Base-by-base conservation (phyloP, 331 rosid genomes). In the Pyracantha coccinea region DNA sequence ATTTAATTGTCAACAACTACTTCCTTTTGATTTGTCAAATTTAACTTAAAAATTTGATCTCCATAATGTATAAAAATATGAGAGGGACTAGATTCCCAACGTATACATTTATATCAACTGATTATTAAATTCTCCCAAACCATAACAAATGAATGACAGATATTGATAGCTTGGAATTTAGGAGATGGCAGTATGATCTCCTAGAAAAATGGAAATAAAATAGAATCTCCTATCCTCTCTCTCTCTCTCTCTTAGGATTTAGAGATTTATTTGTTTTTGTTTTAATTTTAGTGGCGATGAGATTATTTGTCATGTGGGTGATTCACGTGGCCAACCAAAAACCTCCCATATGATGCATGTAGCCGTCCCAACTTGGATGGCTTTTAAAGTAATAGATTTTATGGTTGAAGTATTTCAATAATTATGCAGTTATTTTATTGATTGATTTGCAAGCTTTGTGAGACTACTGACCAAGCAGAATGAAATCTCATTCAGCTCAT, bases 281-380 rank as follows among this genome's bases (percentile, higher is more conserved):
- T 55, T 55, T n/a, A 1, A 10, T 55, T 35, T 35, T 35, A 35
- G 44, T 35, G 44, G 27, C 15, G 38, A 44, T 28, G 68, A 82
- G 83, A 58, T 69, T 73, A 75, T 76, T 41, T 28, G 63, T 67
- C 96, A 81, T 86, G 85, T 87, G 84, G 73, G 69, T 66, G 75
- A 21, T 65, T 76, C 92, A 87, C 94, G 78, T 87, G 89, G 94
- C 93, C 95, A 89, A 80, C 89, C 83, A 52, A 81, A 55, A 55
- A 32, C 78, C 69, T 52, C 66, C 79, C 20, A 59, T 47, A 59
- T 52, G 52, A 24, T 68, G 15, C 16, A 23, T 72, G 68, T 21
- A 57, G 58, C 76, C 76, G 68, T 38, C 76, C 67, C 68, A 38
- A 59, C 35, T 38, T 72, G 19, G 3, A 32, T 31, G 53, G 31